Evolutionary conservation across 805 yeast species (phyloP).

Genomic region (Ogataea haglerorum): DNA sequence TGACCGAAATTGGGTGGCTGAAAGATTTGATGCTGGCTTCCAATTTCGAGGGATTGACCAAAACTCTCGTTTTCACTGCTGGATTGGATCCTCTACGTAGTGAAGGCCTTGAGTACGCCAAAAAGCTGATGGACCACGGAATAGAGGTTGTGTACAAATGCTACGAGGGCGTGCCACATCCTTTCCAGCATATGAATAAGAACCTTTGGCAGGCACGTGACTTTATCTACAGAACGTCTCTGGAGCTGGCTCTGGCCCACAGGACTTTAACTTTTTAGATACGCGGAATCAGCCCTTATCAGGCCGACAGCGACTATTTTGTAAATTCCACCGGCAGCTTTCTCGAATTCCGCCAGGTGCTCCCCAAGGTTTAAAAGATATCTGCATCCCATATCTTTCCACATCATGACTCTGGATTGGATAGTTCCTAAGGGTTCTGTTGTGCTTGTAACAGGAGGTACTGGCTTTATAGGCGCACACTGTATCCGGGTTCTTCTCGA

Average conservation of each 20-base stretch:
- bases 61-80: constrained; percentile 31
- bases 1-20: constrained; percentile 31
- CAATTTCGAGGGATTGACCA: constrained; percentile 26
- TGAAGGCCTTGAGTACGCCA: constrained; percentile 33
- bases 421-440: neutral
- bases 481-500: constrained; percentile 32
- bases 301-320: neutral
- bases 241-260: constrained; percentile 31
- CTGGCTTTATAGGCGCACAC: constrained; percentile 49
- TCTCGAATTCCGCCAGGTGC: neutral
- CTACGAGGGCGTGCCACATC: constrained; percentile 34
- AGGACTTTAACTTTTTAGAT: constrained; percentile 9
- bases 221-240: constrained; percentile 29
- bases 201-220: constrained; percentile 30
- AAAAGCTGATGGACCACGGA: constrained; percentile 26
- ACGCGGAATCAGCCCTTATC: neutral
- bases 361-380: too few relatives aligned
- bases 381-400: too few relatives aligned
- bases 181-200: constrained; percentile 35
- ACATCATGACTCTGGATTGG: neutral
- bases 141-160: constrained; percentile 30
- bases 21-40: constrained; percentile 30
- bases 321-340: neutral
- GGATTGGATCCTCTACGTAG: constrained; percentile 35
- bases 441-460: constrained; percentile 46